Evolutionary conservation across 768 basidiomycete species (phyloP).

Genomic region (Leccinellum rugosiceps): DNA sequence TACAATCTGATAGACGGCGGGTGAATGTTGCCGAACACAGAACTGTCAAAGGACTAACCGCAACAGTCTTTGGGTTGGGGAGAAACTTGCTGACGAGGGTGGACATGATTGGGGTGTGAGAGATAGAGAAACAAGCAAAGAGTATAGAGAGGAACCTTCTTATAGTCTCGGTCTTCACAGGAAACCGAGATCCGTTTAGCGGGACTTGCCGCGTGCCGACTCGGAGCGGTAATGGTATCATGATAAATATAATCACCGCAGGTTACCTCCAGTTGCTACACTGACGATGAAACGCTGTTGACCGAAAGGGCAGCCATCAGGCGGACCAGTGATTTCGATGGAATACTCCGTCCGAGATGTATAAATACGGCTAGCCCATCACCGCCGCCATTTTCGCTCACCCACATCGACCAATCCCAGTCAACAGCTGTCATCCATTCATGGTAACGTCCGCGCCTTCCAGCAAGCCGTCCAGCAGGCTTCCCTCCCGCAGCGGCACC

Average conservation of each 20-base stretch:
- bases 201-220: conserved; percentile 8
- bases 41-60: conserved; percentile 52
- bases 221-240: background rate
- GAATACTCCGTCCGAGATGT: conserved; percentile 2
- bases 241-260: background rate
- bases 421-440: background rate
- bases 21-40: conserved; percentile 3
- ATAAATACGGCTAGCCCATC: conserved; percentile 18
- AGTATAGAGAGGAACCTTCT: background rate
- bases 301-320: too few relatives aligned
- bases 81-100: conserved; percentile 27
- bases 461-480: conserved; percentile 27
- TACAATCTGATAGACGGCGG: conserved; percentile 57
- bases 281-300: too few relatives aligned
- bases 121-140: background rate
- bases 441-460: conserved; percentile 22
- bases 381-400: conserved; percentile 18
- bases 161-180: background rate
- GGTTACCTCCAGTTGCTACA: too few relatives aligned
- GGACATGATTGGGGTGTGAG: conserved; percentile 17
- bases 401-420: conserved; percentile 6
- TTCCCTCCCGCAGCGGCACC: conserved; percentile 38
- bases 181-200: background rate
- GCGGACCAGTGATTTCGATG: background rate
- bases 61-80: conserved; percentile 67